These are phyloP conservation scores for Rubia balearica DNA, from an alignment of 305 asterid genomes.

Conservation along the genomic window DNA sequence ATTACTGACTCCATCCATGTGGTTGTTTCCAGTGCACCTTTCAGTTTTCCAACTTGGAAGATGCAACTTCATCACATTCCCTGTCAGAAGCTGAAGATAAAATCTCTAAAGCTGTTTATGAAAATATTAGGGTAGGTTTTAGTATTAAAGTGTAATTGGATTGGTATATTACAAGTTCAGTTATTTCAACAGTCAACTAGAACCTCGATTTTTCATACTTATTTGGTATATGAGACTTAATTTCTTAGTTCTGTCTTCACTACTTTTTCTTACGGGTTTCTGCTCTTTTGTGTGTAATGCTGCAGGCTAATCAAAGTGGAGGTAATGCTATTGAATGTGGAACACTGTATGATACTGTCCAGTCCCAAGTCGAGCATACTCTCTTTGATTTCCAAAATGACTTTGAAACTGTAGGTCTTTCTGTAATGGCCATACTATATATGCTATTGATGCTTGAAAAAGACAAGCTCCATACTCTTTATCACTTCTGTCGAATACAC, in stretches of 20 bases:
- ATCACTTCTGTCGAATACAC: neutral
- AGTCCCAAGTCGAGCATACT: conserved; percentile 40
- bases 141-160: neutral
- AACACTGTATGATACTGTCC: conserved; percentile 34
- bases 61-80: conserved; percentile 48
- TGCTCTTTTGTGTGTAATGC: conserved; percentile 15
- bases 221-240: neutral
- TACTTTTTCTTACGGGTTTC: conserved; percentile 5
- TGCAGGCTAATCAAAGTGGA: conserved; percentile 22
- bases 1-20: conserved; percentile 5
- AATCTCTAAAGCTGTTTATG: conserved; percentile 41
- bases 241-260: conserved; percentile 5
- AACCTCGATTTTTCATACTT: neutral
- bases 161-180: neutral
- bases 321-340: conserved; percentile 27
- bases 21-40: conserved; percentile 43
- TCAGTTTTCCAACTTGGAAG: conserved; percentile 56
- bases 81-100: conserved; percentile 85
- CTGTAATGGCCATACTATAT: neutral
- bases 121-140: conserved; percentile 48
- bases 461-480: neutral
- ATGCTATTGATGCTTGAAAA: neutral
- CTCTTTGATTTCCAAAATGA: conserved; percentile 35
- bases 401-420: conserved; percentile 27
- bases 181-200: neutral